Percentiles rank a stretch among this genome's conserved stretches.
These are phyloP conservation scores for Phylloporus sp. DNA, from an alignment of 768 basidiomycete species.

Conservation along the genomic window DNA sequence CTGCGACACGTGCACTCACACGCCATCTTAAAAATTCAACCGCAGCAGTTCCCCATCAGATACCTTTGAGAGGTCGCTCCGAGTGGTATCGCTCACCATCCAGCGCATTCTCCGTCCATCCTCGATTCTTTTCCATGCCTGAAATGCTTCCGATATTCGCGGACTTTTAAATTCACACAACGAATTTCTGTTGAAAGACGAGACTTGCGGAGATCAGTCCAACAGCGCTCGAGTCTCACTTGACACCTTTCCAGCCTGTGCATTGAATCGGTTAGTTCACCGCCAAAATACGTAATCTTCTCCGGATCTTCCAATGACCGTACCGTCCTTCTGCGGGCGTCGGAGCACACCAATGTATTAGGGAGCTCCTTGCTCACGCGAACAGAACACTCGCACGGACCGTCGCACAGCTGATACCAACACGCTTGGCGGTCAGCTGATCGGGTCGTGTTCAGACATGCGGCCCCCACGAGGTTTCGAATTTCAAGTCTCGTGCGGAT, in stretches of 20 bases:
- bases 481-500: conserved; percentile 14
- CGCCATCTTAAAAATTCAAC: conserved; percentile 25
- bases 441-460: conserved; percentile 19
- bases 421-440: conserved; percentile 13
- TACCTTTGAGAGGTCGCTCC: conserved; percentile 2
- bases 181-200: too few relatives aligned
- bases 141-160: conserved; percentile 26
- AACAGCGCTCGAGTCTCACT: conserved; percentile 7
- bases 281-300: not conserved
- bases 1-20: conserved; percentile 32
- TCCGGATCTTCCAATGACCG: not conserved
- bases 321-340: not conserved
- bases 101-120: conserved; percentile 1
- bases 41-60: conserved; percentile 26
- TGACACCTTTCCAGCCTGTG: too few relatives aligned
- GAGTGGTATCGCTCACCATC: conserved; percentile 2
- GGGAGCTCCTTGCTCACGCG: conserved; percentile 6
- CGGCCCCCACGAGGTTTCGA: conserved; percentile 22
- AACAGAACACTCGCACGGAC: not conserved
- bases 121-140: conserved; percentile 17
- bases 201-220: conserved; percentile 8
- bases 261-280: not conserved
- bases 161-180: conserved; percentile 22
- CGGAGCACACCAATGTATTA: not conserved
- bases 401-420: conserved; percentile 8